Evolutionary conservation across 1,139 yeast species (phyloP).

Genomic region (Taphrina pruni): DNA sequence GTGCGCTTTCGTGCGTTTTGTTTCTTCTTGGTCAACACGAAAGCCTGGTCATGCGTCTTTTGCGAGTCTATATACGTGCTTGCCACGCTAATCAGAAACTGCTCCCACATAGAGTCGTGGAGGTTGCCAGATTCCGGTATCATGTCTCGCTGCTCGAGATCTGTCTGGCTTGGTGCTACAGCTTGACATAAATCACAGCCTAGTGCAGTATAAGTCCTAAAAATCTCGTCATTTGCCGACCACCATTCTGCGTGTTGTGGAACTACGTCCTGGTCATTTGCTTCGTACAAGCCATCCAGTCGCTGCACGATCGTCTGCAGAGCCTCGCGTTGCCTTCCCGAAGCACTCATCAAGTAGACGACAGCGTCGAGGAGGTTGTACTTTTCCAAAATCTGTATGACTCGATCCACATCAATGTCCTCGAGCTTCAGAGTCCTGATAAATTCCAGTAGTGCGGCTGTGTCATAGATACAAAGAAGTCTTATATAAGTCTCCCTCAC

Average conservation of each 20-base stretch:
- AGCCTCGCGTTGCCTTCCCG: conserved; percentile 44
- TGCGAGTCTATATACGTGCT: neutral
- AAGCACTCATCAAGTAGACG: conserved; percentile 45
- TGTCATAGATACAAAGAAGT: conserved; percentile 47
- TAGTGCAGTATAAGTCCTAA: neutral
- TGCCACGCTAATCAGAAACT: neutral
- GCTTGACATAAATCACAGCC: conserved; percentile 19
- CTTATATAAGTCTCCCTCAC: conserved; percentile 44
- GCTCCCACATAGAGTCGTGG: conserved; percentile 9
- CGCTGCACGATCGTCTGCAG: conserved; percentile 41
- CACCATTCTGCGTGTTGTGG: neutral
- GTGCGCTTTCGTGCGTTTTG: neutral
- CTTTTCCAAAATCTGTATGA: conserved; percentile 44
- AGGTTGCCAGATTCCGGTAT: neutral
- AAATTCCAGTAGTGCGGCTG: conserved; percentile 43
- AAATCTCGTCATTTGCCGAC: neutral
- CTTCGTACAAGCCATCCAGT: neutral
- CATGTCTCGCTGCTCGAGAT: neutral
- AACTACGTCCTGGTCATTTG: neutral
- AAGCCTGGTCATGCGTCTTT: neutral
- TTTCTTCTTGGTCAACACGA: neutral
- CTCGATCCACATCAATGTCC: conserved; percentile 42
- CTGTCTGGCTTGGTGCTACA: neutral
- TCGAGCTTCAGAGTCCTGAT: conserved; percentile 43
- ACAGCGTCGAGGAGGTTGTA: conserved; percentile 46